A percentile compares a stretch with the other conserved stretches of the same genome.
Evolutionary conservation across 2,329 filamentous ascomycete species (phyloP).

Genomic region (Pleomassaria siparia): DNA sequence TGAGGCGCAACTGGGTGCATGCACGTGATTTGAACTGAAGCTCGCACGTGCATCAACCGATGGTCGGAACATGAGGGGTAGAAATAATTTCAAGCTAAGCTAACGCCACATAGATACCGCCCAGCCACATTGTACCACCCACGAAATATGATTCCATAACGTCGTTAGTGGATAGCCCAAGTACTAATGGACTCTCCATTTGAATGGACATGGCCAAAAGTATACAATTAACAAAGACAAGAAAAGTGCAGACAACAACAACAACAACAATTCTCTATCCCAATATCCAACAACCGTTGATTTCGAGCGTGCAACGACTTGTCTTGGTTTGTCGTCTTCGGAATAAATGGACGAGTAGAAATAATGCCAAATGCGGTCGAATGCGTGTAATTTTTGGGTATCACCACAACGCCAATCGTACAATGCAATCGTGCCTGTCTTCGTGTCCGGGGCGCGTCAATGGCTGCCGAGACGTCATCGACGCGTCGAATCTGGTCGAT

Average conservation of each 20-base stretch:
- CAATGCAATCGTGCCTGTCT: slow-evolving; percentile 30
- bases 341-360: not conserved
- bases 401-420: slow-evolving; percentile 36
- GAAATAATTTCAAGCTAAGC: not conserved
- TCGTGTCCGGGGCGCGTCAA: too few relatives aligned
- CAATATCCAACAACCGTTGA: not conserved
- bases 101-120: not conserved
- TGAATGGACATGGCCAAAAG: not conserved
- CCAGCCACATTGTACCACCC: not conserved
- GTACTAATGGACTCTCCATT: not conserved
- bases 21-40: too few relatives aligned
- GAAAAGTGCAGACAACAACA: not conserved
- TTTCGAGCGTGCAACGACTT: too few relatives aligned
- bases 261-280: not conserved
- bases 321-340: not conserved
- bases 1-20: too few relatives aligned
- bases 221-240: not conserved
- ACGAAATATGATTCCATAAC: not conserved
- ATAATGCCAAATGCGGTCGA: slow-evolving; percentile 1
- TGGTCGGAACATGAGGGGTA: not conserved
- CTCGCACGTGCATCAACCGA: not conserved
- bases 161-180: not conserved
- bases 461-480: slow-evolving; percentile 9
- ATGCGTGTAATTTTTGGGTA: slow-evolving; percentile 30
- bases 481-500: slow-evolving; percentile 27